Percentiles rank a stretch among this genome's conserved stretches.
Evolutionary conservation across 176 grass and related monocot genomes (phyloP).

Genomic region (Melocanna baccifera): DNA sequence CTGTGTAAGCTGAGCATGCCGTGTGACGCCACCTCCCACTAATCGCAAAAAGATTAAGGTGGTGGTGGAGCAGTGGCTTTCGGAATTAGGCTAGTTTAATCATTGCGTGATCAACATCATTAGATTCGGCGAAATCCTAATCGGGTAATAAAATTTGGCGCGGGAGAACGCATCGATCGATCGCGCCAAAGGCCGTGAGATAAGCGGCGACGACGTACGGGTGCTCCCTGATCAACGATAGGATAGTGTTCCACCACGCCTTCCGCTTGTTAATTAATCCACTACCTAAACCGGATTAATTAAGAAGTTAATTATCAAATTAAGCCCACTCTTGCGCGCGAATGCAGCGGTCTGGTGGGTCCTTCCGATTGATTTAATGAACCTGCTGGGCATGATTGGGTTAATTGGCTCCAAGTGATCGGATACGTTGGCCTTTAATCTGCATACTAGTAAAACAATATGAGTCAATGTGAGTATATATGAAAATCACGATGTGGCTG

Average conservation of each 20-base stretch:
- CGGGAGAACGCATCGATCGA: background rate
- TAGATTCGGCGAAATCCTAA: constrained; percentile 37
- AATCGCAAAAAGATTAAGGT: background rate
- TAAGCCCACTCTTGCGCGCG: background rate
- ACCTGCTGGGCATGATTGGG: background rate
- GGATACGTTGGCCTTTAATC: background rate
- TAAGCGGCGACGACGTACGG: background rate
- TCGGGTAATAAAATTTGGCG: background rate
- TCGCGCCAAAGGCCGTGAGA: constrained; percentile 4
- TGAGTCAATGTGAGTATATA: too few relatives aligned
- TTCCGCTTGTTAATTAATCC: background rate
- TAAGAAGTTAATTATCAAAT: background rate
- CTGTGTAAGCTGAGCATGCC: background rate
- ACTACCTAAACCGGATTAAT: constrained; percentile 32
- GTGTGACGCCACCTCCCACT: constrained; percentile 4
- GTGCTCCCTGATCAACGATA: background rate
- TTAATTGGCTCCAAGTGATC: background rate
- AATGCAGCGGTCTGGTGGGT: background rate
- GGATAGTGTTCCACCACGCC: background rate
- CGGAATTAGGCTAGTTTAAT: constrained; percentile 7
- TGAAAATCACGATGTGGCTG: too few relatives aligned
- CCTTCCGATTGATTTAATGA: background rate
- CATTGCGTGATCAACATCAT: constrained; percentile 27
- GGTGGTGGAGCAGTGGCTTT: constrained; percentile 40
- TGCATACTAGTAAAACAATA: too few relatives aligned